Conservation (phyloP, 2,329 filamentous ascomycete species). For the Penicillium sp. region DNA sequence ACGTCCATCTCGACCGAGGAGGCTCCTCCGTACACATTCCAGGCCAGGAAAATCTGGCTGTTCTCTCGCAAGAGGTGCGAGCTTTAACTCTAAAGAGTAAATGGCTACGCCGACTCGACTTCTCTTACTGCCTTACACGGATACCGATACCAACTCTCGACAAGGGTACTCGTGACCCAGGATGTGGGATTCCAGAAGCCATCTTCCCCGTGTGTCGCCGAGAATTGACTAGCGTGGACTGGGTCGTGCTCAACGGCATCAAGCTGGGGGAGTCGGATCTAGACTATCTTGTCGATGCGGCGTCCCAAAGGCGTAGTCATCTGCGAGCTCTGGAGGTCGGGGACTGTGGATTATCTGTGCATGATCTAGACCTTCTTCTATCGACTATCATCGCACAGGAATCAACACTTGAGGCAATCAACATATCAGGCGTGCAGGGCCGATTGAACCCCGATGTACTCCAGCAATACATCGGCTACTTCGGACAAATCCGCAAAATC, state of each 20-base stretch:
- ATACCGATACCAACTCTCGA: slow-evolving; percentile 55
- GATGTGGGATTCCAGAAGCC: slow-evolving; percentile 68
- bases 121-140: slow-evolving; percentile 59
- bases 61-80: slow-evolving; percentile 67
- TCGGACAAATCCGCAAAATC: slow-evolving; percentile 63
- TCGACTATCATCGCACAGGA: slow-evolving; percentile 64
- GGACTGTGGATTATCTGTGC: slow-evolving; percentile 55
- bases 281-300: slow-evolving; percentile 64
- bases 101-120: slow-evolving; percentile 62
- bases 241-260: slow-evolving; percentile 67
- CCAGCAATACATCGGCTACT: slow-evolving; percentile 64
- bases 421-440: slow-evolving; percentile 66
- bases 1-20: slow-evolving; percentile 61
- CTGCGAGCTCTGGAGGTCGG: slow-evolving; percentile 67
- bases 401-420: slow-evolving; percentile 63
- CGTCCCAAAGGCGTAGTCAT: slow-evolving; percentile 62
- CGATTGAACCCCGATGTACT: slow-evolving; percentile 64
- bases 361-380: slow-evolving; percentile 57
- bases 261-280: slow-evolving; percentile 69
- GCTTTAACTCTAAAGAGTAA: slow-evolving; percentile 66
- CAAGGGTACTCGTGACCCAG: slow-evolving; percentile 54
- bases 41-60: slow-evolving; percentile 54
- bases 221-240: slow-evolving; percentile 67
- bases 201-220: slow-evolving; percentile 66
- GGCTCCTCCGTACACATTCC: slow-evolving; percentile 54